A percentile compares a stretch with the other conserved stretches of the same genome.
Conservation (phyloP, 2,329 filamentous ascomycete species). For the Penicillium glabrum region DNA sequence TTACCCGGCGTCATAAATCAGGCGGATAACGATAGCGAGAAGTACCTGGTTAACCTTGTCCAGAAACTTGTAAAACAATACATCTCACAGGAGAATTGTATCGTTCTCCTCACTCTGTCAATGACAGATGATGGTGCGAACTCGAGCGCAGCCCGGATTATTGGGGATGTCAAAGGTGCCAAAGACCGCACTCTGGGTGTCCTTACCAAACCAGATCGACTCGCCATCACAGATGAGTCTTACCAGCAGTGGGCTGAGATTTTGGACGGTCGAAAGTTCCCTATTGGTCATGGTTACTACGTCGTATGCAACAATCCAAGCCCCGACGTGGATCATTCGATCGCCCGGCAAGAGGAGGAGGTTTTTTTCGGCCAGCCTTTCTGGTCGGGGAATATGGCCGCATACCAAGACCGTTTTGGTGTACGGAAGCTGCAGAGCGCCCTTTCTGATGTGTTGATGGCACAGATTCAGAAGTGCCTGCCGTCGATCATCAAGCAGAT, state of each 20-base stretch:
- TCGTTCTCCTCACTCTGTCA: conserved; percentile 74
- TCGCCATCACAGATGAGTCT: conserved; percentile 49
- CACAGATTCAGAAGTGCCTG: conserved; percentile 42
- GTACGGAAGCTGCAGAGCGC: conserved; percentile 49
- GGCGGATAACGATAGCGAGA: conserved; percentile 62
- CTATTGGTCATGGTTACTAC: conserved; percentile 73
- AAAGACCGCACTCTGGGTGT: conserved; percentile 67
- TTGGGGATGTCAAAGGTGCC: conserved; percentile 56
- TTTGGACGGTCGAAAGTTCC: conserved; percentile 61
- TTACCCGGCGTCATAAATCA: conserved; percentile 79
- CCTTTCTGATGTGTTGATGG: conserved; percentile 44
- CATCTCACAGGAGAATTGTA: conserved; percentile 66
- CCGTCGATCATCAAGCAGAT: conserved; percentile 44
- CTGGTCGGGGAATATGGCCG: conserved; percentile 47
- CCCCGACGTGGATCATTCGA: conserved; percentile 41
- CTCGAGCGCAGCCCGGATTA: conserved; percentile 67
- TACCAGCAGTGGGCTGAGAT: conserved; percentile 64
- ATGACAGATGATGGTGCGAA: conserved; percentile 79
- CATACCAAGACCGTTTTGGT: conserved; percentile 51
- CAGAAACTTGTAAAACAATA: conserved; percentile 70
- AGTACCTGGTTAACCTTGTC: conserved; percentile 70
- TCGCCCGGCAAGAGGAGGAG: conserved; percentile 51
- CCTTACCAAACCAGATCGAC: conserved; percentile 79
- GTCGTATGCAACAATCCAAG: conserved; percentile 64
- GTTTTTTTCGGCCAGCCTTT: conserved; percentile 50